These are phyloP conservation scores for Sclerotinia spermophila DNA, from an alignment of 2,329 filamentous ascomycete species.

Conservation along the genomic window DNA sequence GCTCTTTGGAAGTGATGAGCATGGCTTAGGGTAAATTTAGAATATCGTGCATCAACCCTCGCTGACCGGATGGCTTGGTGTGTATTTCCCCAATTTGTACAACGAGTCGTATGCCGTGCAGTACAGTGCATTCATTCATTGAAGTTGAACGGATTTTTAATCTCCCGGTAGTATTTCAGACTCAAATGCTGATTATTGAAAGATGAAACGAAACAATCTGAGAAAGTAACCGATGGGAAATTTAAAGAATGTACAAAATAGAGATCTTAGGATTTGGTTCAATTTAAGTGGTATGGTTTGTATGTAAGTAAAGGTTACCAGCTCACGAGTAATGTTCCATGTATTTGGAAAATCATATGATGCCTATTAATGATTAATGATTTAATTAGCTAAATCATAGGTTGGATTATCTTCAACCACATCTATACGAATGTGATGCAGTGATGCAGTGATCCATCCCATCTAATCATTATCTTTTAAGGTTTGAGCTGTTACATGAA, in stretches of 20 bases:
- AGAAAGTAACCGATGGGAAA: not conserved
- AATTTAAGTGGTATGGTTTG: not conserved
- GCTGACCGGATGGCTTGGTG: slow-evolving; percentile 4
- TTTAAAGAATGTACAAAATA: not conserved
- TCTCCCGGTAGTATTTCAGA: not conserved
- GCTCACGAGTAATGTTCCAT: not conserved
- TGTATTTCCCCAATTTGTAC: slow-evolving; percentile 15
- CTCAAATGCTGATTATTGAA: not conserved
- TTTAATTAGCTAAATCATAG: not conserved
- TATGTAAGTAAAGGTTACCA: not conserved
- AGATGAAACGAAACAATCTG: not conserved
- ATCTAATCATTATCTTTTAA: not conserved
- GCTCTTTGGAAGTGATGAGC: not conserved
- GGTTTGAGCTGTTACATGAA: not conserved
- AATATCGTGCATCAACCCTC: slow-evolving; percentile 1
- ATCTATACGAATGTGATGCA: not conserved
- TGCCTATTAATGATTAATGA: not conserved
- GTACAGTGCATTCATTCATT: not conserved
- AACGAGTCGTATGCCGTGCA: slow-evolving; percentile 7
- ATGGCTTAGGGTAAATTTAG: slow-evolving; percentile 10
- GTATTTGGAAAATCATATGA: not conserved
- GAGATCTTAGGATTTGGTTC: not conserved
- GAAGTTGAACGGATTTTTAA: not conserved
- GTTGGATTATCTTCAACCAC: not conserved
- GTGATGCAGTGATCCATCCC: not conserved